Base-by-base conservation (phyloP, 1,139 yeast genomes). In the Saccharomyces hybrid region DNA sequence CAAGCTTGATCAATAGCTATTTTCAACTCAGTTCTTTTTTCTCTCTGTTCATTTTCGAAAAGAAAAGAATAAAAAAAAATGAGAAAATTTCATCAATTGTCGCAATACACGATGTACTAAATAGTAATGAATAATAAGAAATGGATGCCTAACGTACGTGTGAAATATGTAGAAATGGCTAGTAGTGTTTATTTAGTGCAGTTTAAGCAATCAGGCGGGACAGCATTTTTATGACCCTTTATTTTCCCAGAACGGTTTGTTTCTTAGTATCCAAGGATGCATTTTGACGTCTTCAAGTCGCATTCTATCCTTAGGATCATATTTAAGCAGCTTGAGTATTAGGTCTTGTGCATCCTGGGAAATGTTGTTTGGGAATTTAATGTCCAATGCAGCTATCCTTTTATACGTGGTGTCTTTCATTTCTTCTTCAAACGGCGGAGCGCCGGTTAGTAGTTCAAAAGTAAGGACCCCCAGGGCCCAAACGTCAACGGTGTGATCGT, bases 381-480 rank as follows among this genome's bases (percentile, higher is more conserved):
- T 73, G 66, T 88, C 96, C 3, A 88, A 89, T 57, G 77, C 80
- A 14, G 85, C 84, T 47, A 93, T 93, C 57, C 95, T 76, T 63
- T 82, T 82, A 66, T 87, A 88, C 0, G 98, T 93, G 26, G 85
- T 81, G 58, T 80, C 81, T 55, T 84, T 81, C 50, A 83, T 78
- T 29, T 79, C 79, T 63, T 87, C 95, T 67, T 91, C 98, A 69
- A 93, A 93, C 0, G 99, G 93, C 0, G 99, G 97, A 50, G 79
- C 78, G 0, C 98, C 99, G 1, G 87, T 93, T 2, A 93, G 73
- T 55, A 93, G 79, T 68, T 93, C 99, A 66, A 86, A 93, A 57
- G 91, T 80, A 47, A 93, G 71, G 1, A 93, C 83, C 0, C 99
- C 99, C 54, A 93, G 73, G 0, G 98, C 89, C 99, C 99, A 93